Conservation (phyloP, 73 alveolate species). For the Effrenium voratum region DNA sequence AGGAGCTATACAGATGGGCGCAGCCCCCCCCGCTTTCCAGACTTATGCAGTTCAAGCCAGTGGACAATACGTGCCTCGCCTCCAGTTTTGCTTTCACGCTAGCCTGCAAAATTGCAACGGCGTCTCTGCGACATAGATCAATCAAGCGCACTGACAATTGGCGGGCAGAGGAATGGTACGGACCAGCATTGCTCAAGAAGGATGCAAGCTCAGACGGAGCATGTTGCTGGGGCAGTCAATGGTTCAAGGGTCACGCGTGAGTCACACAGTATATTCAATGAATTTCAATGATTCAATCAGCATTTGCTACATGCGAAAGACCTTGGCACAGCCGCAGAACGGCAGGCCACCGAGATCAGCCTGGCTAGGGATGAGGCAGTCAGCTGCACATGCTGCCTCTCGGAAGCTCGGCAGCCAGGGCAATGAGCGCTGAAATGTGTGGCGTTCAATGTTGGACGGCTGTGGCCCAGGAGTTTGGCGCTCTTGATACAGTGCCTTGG, state of each 20-base stretch:
- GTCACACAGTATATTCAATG: no score
- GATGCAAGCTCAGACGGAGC: neutral
- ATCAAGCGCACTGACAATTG: no score
- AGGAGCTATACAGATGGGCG: constrained; percentile 20
- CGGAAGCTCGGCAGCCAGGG: constrained; percentile 9
- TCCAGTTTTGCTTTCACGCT: neutral
- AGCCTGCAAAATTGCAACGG: neutral
- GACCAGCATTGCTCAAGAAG: constrained; percentile 1
- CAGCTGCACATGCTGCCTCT: constrained; percentile 81
- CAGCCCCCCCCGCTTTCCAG: constrained; percentile 43
- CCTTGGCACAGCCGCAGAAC: no score
- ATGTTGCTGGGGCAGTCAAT: neutral
- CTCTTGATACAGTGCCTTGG: neutral
- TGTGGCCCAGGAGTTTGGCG: neutral
- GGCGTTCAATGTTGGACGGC: neutral
- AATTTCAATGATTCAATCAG: no score
- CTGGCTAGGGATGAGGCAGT: constrained; percentile 12
- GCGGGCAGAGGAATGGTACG: constrained; percentile 65
- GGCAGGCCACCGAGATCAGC: constrained; percentile 22
- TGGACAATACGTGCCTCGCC: constrained; percentile 44
- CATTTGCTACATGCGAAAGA: no score
- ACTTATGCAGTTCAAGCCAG: constrained; percentile 21
- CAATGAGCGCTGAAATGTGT: neutral
- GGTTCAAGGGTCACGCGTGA: no score
- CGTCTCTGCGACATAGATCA: no score